Percentiles rank a stretch among this genome's conserved stretches.
These are phyloP conservation scores for Blastocystis hominis DNA, from an alignment of 352 stramenopile genomes.

Conservation along the genomic window DNA sequence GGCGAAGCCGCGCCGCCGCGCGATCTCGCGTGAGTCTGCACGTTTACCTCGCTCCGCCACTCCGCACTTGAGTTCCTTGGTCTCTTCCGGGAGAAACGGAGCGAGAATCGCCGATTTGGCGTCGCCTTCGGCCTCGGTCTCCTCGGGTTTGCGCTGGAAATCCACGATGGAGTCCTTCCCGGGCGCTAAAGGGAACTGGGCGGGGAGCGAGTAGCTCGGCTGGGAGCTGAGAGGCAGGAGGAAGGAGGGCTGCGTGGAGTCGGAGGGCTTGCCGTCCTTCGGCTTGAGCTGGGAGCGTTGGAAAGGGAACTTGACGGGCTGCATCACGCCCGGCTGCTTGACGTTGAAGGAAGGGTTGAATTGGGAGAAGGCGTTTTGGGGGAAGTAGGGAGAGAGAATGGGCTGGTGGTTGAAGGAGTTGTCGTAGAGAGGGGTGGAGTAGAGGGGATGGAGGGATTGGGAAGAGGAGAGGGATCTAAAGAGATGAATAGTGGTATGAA, in stretches of 20 bases:
- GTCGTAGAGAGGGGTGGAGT: too few species aligned
- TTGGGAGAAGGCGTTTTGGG: neutral
- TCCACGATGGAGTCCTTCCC: too few species aligned
- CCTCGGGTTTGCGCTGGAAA: too few species aligned
- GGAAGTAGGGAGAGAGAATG: slow-evolving; percentile 11
- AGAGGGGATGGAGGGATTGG: neutral
- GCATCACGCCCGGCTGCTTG: too few species aligned
- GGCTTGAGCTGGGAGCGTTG: neutral
- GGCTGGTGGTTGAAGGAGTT: too few species aligned
- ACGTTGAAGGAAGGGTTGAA: neutral
- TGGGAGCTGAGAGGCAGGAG: neutral
- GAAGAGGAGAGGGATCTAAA: neutral
- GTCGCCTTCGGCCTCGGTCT: neutral
- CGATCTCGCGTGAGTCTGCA: neutral
- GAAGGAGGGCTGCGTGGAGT: neutral
- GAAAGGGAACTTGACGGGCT: neutral
- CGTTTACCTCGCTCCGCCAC: neutral
- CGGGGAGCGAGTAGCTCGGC: too few species aligned
- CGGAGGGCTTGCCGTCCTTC: neutral
- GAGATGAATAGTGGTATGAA: neutral
- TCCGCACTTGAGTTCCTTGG: too few species aligned
- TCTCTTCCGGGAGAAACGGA: too few species aligned
- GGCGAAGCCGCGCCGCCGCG: neutral
- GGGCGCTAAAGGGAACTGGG: too few species aligned
- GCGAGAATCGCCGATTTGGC: too few species aligned